phyloP scores from a whole-genome alignment of 2,329 filamentous ascomycete species.

The Colletotrichum scovillei region DNA sequence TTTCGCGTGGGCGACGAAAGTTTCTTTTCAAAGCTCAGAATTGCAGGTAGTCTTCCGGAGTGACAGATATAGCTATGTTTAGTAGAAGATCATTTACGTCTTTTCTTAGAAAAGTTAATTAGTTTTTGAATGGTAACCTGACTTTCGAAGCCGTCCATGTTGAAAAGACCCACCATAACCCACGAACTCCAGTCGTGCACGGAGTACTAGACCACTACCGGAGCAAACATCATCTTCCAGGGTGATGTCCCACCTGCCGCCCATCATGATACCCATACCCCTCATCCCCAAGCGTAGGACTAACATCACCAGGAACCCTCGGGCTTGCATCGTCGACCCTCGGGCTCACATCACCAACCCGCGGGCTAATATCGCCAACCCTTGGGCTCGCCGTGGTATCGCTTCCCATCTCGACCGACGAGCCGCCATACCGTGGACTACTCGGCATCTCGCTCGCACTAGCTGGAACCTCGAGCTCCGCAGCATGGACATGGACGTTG shows the following conservation, averaged over 20 bases:
- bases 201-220: background rate
- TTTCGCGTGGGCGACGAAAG: background rate
- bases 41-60: background rate
- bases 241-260: background rate
- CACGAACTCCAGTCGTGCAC: background rate
- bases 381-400: constrained; percentile 10
- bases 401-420: constrained; percentile 17
- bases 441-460: constrained; percentile 28
- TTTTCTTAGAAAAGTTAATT: background rate
- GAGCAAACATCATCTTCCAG: background rate
- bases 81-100: background rate
- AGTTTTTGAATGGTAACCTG: background rate
- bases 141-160: background rate
- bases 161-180: background rate
- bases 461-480: constrained; percentile 17
- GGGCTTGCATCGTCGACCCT: background rate
- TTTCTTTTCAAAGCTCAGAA: background rate
- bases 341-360: background rate
- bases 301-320: background rate
- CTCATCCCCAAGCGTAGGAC: background rate
- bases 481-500: background rate
- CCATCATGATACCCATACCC: background rate
- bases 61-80: background rate
- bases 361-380: no score
- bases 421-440: constrained; percentile 21